phyloP scores from a whole-genome alignment of 192 early-diverging fungal species.

The Helicostylum pulchrum region DNA sequence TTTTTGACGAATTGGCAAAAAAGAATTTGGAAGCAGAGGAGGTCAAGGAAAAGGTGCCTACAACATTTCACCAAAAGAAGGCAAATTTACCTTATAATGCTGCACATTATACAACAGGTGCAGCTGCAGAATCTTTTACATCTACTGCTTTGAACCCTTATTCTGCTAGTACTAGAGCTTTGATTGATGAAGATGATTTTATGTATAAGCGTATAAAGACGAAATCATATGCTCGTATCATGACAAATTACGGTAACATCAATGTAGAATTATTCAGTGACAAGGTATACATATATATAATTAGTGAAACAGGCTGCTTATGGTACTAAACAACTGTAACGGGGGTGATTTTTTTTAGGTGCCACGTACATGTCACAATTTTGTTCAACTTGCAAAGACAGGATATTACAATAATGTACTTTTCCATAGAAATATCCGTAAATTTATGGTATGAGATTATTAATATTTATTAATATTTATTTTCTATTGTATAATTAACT shows the following conservation, averaged over 20 bases:
- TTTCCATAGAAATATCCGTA: constrained; percentile 85
- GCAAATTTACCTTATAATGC: constrained; percentile 65
- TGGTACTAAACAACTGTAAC: not conserved
- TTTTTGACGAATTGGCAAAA: constrained; percentile 49
- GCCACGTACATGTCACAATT: constrained; percentile 90
- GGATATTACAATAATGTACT: constrained; percentile 81
- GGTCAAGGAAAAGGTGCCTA: constrained; percentile 22
- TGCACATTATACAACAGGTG: constrained; percentile 79
- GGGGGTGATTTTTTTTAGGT: constrained; percentile 43
- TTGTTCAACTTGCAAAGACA: constrained; percentile 79
- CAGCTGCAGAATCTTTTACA: constrained; percentile 78
- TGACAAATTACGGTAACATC: constrained; percentile 80
- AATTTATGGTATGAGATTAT: constrained; percentile 79
- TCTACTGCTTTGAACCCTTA: constrained; percentile 76
- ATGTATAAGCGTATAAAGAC: constrained; percentile 82
- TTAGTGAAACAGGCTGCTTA: too few species aligned
- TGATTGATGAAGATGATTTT: constrained; percentile 82
- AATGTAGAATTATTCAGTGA: constrained; percentile 79
- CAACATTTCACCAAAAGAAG: constrained; percentile 37
- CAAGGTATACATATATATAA: constrained; percentile 40
- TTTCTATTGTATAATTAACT: not conserved
- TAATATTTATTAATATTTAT: constrained; percentile 7
- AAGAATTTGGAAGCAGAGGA: constrained; percentile 31
- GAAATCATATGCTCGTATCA: constrained; percentile 74
- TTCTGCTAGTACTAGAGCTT: constrained; percentile 65